Conservation (phyloP, 345 rosid species). For the Eucalyptus dawsonii region DNA sequence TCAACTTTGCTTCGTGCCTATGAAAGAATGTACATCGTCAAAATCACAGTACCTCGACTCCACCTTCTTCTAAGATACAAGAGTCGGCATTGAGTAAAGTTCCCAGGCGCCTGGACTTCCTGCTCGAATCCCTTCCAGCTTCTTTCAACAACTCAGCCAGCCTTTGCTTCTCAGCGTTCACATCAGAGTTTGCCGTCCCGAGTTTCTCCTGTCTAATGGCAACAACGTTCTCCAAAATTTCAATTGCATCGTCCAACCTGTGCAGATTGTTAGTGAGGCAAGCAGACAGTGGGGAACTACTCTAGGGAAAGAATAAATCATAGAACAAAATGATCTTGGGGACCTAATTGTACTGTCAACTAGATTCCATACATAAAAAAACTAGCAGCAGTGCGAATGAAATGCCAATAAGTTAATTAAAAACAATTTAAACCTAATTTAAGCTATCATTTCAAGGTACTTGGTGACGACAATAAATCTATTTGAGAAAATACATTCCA, state of each 20-base stretch:
- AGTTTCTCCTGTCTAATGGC: conserved; percentile 22
- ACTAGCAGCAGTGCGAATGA: background rate
- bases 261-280: background rate
- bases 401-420: background rate
- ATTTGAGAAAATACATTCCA: background rate
- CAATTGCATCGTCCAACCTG: conserved; percentile 30
- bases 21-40: background rate
- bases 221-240: conserved; percentile 21
- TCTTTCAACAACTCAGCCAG: conserved; percentile 27
- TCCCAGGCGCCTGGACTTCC: conserved; percentile 4
- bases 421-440: background rate
- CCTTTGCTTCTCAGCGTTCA: conserved; percentile 20
- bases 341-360: background rate
- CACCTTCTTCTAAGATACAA: background rate
- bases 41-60: background rate
- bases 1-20: background rate
- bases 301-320: background rate
- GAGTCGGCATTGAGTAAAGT: conserved; percentile 1
- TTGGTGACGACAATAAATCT: background rate
- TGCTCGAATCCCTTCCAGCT: conserved; percentile 15
- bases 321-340: background rate
- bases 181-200: conserved; percentile 27
- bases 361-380: background rate
- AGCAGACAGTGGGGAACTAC: background rate
- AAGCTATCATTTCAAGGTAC: background rate